A percentile compares a stretch with the other conserved stretches of the same genome.
Evolutionary conservation across 2,329 filamentous ascomycete genomes (phyloP).

Genomic region (Fusarium pilosicola): DNA sequence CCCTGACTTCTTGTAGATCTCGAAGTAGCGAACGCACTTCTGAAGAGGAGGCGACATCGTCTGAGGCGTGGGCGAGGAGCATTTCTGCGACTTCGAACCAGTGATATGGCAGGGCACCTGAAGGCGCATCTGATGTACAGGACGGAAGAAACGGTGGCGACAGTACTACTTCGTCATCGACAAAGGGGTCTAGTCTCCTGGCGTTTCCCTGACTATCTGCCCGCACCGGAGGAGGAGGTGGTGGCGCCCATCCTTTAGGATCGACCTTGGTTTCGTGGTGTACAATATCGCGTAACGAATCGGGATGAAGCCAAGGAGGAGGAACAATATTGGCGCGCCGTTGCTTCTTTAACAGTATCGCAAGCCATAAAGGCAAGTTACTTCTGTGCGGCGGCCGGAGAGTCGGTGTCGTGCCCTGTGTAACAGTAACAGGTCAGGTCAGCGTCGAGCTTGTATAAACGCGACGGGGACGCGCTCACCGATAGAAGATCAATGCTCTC

Average conservation of each 20-base stretch:
- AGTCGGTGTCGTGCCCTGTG: slow-evolving; percentile 78
- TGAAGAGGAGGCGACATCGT: slow-evolving; percentile 81
- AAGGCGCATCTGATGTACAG: slow-evolving; percentile 74
- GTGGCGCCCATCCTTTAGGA: slow-evolving; percentile 78
- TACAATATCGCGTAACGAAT: slow-evolving; percentile 80
- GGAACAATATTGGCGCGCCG: slow-evolving; percentile 91
- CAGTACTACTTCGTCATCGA: slow-evolving; percentile 50
- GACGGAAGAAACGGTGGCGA: slow-evolving; percentile 83
- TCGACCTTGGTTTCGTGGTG: slow-evolving; percentile 80
- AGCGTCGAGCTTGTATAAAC: slow-evolving; percentile 20
- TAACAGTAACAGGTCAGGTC: slow-evolving; percentile 23
- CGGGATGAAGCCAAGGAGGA: slow-evolving; percentile 85
- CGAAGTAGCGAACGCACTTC: slow-evolving; percentile 79
- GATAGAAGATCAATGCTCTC: slow-evolving; percentile 86
- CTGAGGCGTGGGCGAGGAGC: slow-evolving; percentile 83
- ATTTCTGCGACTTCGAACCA: slow-evolving; percentile 94
- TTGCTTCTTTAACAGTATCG: slow-evolving; percentile 93
- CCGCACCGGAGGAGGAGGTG: slow-evolving; percentile 71
- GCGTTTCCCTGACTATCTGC: slow-evolving; percentile 59
- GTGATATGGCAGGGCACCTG: slow-evolving; percentile 85
- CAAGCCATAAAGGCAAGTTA: slow-evolving; percentile 90
- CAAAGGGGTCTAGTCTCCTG: slow-evolving; percentile 44
- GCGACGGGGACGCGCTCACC: slow-evolving; percentile 65
- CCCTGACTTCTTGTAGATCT: slow-evolving; percentile 86
- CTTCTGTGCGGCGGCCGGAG: slow-evolving; percentile 84